Base-by-base conservation (phyloP, 768 basidiomycete genomes). In the Tephrocybe sp. region DNA sequence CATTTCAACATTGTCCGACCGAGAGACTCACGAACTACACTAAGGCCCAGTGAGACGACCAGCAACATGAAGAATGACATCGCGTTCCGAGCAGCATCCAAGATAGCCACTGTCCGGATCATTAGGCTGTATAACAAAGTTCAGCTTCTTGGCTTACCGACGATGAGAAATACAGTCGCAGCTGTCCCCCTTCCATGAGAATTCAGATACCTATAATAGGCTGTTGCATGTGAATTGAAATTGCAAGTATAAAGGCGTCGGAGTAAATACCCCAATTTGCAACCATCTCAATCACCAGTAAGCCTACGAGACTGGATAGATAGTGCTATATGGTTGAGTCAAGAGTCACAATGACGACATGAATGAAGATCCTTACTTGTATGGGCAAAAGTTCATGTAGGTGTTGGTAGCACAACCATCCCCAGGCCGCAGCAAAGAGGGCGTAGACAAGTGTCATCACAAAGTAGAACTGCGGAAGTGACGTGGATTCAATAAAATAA, bases 11-110 rank as follows among this genome's bases (percentile, higher is more conserved):
- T 96, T 7, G 85, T 86, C 6, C 72, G 72, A 0, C 93, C 96
- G 10, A 99, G 74, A 6, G 87, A 86, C 60, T 98, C 94, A 33
- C 88, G 81, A 23, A 98, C 93, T 24, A 98, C 93, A 57, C 90
- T 92, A 34, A 97, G 74, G 30, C 97, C 97, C 60, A 98, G 81
- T 3, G 90, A 86, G 21, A 98, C 95, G 39, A 98, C 85, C 18
- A 98, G 75, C 18, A 99, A 78, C 77, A 98, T 83, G 73, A 98
- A 98, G 73, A 98, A 94, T 1, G 92, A 94, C 66, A 95, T 77
- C 1, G 93, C 90, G 62, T 98, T 98, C 40, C 97, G 75, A 5
- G 90, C 95, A 8, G 97, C 96, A 61, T 98, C 95, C 38, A 98
- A 74, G 53, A 95, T 91, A n/a, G 94, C 89, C 34, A 96, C 93